Base-by-base conservation (phyloP, 1,284 basidiomycete genomes). In the Ganoderma sinense region DNA sequence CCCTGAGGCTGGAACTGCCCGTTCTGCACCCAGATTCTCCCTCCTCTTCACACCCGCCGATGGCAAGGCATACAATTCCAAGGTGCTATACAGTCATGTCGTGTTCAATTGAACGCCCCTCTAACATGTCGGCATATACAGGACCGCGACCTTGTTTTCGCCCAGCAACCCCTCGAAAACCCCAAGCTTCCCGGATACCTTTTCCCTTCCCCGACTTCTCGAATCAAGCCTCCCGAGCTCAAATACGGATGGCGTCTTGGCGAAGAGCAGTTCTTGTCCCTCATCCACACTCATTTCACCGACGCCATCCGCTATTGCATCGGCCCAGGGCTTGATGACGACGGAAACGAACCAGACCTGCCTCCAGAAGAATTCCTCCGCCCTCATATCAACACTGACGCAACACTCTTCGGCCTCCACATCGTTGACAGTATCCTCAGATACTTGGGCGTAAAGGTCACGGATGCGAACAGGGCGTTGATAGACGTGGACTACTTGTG, bases 191-290 rank as follows among this genome's bases (percentile, higher is more conserved):
- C 51, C 11, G 18, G 5, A 13, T 55, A 55, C 26, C 51, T 55
- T 26, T 4, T 55, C 51, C 51, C 51, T 16, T 55, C 51, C 26
- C 29, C 51, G 13, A 55, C 51, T 31, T 29, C 51, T 13, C 26
- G 51, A 26, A 26, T 55, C 26, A 55, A 55, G 51, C 51, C 51
- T 31, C 51, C 51, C 13, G 51, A 31, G n/a, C 23, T 55, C 51
- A 55, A 55, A 55, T 55, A 55, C 51, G 51, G 51, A 13, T 55
- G 51, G 51, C 51, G 51, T 29, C 14, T 55, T 26, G 51, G 51
- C 51, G 5, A 18, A 55, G 51, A 29, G 4, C 11, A 29, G 51
- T 29, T 55, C 13, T 1, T 55, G 51, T 5, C 10, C 23, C 10
- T 55, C 5, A 55, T 55, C 13, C 23, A 14, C 26, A 1, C 26